Base-by-base conservation (phyloP, 257 asterid genomes). In the Scutellaria baicalensis region DNA sequence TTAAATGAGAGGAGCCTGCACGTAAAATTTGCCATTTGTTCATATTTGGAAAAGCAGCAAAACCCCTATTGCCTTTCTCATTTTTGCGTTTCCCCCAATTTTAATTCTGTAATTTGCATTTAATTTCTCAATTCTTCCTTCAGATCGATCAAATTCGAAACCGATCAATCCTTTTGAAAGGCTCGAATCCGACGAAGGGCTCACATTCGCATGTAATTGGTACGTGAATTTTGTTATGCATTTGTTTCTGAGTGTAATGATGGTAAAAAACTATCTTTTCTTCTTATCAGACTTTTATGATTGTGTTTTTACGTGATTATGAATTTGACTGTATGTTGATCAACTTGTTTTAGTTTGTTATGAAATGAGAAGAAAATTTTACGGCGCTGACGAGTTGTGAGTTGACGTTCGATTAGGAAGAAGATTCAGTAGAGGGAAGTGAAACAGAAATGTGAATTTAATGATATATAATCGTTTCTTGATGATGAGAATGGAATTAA, bases 191-290 rank as follows among this genome's bases (percentile, higher is more conserved):
- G 27, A 11, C 73, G 62, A 39, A 57, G 75, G 73, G 74, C 74
- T 72, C 79, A 69, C 71, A 72, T 69, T 61, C 79, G 79, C 79
- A 73, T 69, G 75, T 49, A 59, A 56, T 73, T 59, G 79, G 79
- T 77, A 73, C 54, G 52, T 51, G 33, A 54, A 67, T 70, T 38
- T 38, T 17, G 21, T 55, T 21, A 18, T 44, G 61, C 61, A 21
- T 59, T 56, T 45, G 51, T 54, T 40, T 65, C 21, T 36, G 16
- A 73, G 38, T 73, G 65, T 51, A 31, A 12, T 48, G 27, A 50
- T 78, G 55, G 43, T 16, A 59, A 45, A 48, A 36, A 45, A 33
- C 49, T 56, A 8, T 63, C 5, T 9, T 64, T 59, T 70, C 21
- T 49, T 20, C 20, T 40, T 36, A 49, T 65, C 14, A 21, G 20